Base-by-base conservation (phyloP, 2,329 filamentous ascomycete species). In the Epicoccum nigrum region DNA sequence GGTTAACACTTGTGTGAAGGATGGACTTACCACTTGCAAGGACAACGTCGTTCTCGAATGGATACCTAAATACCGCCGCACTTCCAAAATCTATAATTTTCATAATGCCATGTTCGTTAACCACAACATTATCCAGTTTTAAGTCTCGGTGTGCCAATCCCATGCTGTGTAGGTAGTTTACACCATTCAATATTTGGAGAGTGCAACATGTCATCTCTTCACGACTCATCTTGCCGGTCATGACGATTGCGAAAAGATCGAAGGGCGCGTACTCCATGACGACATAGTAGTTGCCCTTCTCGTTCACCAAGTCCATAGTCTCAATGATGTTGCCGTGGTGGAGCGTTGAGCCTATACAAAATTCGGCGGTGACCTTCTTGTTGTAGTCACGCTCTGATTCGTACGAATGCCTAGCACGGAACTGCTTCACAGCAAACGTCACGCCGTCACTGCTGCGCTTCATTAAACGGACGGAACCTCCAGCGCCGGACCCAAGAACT, bases 21-120 rank as follows among this genome's bases (percentile, higher is more conserved):
- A 16, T 4, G 25, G 6, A 66, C 87, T 76, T 77, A 94, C 91
- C 92, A 71, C 85, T 87, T 30, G 92, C 89, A 35, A 87, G 79
- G 12, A 94, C 90, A 51, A 92, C 85, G 44, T 90, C 90, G 59
- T 87, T 92, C 75, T 99, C 94, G 68, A 99, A 97, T 0, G 94
- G 94, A 79, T 99, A 99, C 66, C 90, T 87, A 78, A 96, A 99
- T 32, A 99, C 93, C 60, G 94, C 92, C 0, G 94, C 93, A 76
- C 92, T 97, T 20, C 94, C 94, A 75, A 99, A 99, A 73, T 99
- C 94, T 67, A 99, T 99, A 59, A 99, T 89, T 76, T 99, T 99
- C 92, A 99, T 96, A 64, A 99, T 97, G 2, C 94, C 94, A 67
- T 89, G 85, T 68, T 96, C 90, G 69, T 92, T 97, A 53, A 99